These are phyloP conservation scores for Tolypocladium cylindrosporum DNA, from an alignment of 2,329 filamentous ascomycete genomes.

Conservation along the genomic window DNA sequence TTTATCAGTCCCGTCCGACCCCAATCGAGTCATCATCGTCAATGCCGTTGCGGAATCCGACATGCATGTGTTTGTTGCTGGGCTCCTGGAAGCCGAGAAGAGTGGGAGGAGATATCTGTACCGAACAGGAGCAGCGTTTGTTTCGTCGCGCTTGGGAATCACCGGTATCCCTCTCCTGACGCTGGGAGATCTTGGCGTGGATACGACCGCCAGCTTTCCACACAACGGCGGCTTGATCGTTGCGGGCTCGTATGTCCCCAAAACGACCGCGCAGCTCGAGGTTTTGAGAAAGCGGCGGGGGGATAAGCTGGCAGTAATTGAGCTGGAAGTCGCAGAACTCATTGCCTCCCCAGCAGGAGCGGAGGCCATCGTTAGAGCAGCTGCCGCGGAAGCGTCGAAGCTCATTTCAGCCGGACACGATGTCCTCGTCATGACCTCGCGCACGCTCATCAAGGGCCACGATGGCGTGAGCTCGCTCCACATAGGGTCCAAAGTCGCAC, in stretches of 20 bases:
- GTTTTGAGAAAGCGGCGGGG: conserved; percentile 26
- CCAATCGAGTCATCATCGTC: conserved; percentile 34
- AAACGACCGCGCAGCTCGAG: conserved; percentile 44
- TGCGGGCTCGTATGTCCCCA: conserved; percentile 46
- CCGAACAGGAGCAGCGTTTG: conserved; percentile 28
- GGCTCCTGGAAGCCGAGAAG: conserved; percentile 27
- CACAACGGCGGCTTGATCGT: conserved; percentile 37
- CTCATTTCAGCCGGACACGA: conserved; percentile 32
- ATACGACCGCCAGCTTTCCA: neutral
- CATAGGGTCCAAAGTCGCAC: conserved; percentile 42
- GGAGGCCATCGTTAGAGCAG: conserved; percentile 17
- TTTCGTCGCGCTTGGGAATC: conserved; percentile 39
- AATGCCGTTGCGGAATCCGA: conserved; percentile 43
- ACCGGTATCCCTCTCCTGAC: conserved; percentile 36
- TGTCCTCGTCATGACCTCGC: conserved; percentile 47
- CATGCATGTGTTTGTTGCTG: conserved; percentile 44
- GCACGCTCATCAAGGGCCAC: conserved; percentile 31
- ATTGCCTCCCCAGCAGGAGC: conserved; percentile 18
- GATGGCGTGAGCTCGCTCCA: conserved; percentile 37
- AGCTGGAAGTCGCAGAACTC: conserved; percentile 28
- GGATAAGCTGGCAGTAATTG: conserved; percentile 32
- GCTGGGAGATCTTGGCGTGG: conserved; percentile 28
- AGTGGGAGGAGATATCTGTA: conserved; percentile 24
- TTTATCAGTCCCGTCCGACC: conserved; percentile 20
- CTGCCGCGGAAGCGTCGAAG: conserved; percentile 13